Percentiles rank a stretch among this genome's conserved stretches.
phyloP scores from a whole-genome alignment of 1,284 basidiomycete species.

The Wolfiporia cocos region DNA sequence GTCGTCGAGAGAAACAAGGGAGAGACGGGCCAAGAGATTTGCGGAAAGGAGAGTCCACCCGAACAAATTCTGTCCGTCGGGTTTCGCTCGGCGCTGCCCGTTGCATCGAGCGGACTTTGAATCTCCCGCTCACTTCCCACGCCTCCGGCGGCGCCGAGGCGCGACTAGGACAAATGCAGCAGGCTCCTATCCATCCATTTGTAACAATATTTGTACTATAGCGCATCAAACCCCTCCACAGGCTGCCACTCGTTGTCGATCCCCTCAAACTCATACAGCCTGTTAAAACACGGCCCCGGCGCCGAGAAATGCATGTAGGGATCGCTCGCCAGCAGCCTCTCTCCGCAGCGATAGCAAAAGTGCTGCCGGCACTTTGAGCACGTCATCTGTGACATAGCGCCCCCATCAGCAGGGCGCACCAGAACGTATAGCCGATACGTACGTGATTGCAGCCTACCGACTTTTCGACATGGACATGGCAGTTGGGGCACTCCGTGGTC shows the following conservation, averaged over 20 bases:
- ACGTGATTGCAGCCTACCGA: constrained; percentile 73
- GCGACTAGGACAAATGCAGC: background rate
- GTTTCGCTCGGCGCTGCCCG: constrained; percentile 6
- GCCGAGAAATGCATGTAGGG: constrained; percentile 71
- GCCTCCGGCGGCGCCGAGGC: background rate
- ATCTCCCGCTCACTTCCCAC: constrained; percentile 6
- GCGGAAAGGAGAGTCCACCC: constrained; percentile 20
- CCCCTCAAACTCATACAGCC: constrained; percentile 54
- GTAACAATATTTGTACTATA: too few relatives aligned
- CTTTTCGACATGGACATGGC: constrained; percentile 68
- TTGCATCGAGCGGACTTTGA: constrained; percentile 19
- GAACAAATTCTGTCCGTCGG: constrained; percentile 14
- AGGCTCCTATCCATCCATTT: too few relatives aligned
- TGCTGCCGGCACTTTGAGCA: constrained; percentile 63
- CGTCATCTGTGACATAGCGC: constrained; percentile 56
- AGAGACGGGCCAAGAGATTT: constrained; percentile 22
- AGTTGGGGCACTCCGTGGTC: constrained; percentile 68
- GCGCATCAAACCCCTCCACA: constrained; percentile 37
- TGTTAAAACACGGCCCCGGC: constrained; percentile 53
- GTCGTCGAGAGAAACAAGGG: constrained; percentile 25
- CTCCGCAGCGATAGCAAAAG: constrained; percentile 76
- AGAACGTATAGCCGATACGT: constrained; percentile 23
- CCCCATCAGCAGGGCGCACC: constrained; percentile 7
- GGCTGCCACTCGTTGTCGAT: constrained; percentile 48
- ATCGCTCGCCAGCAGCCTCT: constrained; percentile 38